These are phyloP conservation scores for Mollisia scopiformis DNA, from an alignment of 2,329 filamentous ascomycete genomes.

Conservation along the genomic window DNA sequence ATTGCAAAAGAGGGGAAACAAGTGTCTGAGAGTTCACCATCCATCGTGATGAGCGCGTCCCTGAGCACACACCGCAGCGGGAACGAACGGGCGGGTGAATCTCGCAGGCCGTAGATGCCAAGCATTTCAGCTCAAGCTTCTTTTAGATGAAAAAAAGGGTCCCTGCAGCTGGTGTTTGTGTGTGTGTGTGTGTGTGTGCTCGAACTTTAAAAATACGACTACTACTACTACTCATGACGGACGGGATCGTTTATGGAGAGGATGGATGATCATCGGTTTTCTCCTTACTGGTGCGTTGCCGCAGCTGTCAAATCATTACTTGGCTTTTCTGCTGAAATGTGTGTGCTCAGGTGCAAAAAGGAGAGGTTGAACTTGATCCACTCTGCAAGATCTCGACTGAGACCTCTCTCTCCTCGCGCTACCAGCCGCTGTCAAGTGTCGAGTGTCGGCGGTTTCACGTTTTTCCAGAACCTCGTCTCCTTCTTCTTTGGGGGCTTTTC, in stretches of 20 bases:
- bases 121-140: background rate
- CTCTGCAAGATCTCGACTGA: background rate
- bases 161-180: background rate
- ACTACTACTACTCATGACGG: no score
- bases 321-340: background rate
- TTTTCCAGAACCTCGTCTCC: constrained; percentile 2
- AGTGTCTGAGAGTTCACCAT: no score
- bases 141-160: background rate
- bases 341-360: background rate
- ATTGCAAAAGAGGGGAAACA: no score
- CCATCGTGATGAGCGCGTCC: no score
- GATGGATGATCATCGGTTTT: background rate
- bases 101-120: no score
- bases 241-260: background rate
- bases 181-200: background rate
- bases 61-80: no score
- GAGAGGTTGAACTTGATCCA: background rate
- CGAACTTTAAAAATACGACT: background rate
- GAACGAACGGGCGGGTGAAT: no score
- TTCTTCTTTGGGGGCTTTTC: background rate
- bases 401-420: background rate
- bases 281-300: background rate
- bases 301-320: background rate
- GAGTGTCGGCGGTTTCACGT: background rate
- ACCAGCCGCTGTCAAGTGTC: constrained; percentile 6